These are phyloP conservation scores for maize (Zea mays) DNA, from an alignment of 176 grass and related monocot genomes.

Conservation along the genomic window Zm-B73-REFERENCE-NAM-5.0 NC_050096.1:40597501-40598000, in stretches of 20 bases:
- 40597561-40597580: not conserved
- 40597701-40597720: not conserved
- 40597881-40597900: slow-evolving; percentile 25
- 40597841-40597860: not conserved
- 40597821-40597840: slow-evolving; percentile 27
- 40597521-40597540: slow-evolving; percentile 12
- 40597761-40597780: not conserved
- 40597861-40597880: not conserved
- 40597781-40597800: slow-evolving; percentile 4
- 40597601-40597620: slow-evolving; percentile 5
- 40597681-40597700: not conserved
- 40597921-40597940: slow-evolving; percentile 77
- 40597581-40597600: slow-evolving; percentile 9
- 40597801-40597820: not conserved
- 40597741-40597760: not conserved
- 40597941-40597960: slow-evolving; percentile 89
- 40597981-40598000: slow-evolving; percentile 32
- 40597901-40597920: slow-evolving; percentile 60
- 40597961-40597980: slow-evolving; percentile 98
- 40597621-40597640: not conserved
- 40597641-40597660: not conserved
- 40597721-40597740: not conserved
- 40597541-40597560: not conserved
- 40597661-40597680: not conserved
- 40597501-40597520: not conserved